Conservation (phyloP, 2,329 filamentous ascomycete species). For the Fusarium sublunatum region DNA sequence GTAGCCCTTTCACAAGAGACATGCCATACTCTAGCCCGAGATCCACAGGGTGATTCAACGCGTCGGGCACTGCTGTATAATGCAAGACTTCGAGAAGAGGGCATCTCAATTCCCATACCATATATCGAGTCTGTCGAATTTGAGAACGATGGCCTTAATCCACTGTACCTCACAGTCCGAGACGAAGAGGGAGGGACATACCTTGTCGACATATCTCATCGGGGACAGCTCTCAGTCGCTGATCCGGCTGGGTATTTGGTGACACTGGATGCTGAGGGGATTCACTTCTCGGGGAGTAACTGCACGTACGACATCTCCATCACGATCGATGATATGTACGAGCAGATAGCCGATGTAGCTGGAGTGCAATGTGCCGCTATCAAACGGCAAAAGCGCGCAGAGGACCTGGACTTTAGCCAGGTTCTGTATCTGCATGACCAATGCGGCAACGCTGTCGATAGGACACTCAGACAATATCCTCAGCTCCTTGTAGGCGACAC, state of each 20-base stretch:
- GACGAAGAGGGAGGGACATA: slow-evolving; percentile 46
- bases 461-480: slow-evolving; percentile 45
- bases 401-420: slow-evolving; percentile 49
- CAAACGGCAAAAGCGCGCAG: slow-evolving; percentile 36
- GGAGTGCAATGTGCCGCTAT: slow-evolving; percentile 48
- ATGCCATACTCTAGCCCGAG: slow-evolving; percentile 48
- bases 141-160: slow-evolving; percentile 47
- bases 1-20: slow-evolving; percentile 45
- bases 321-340: slow-evolving; percentile 49
- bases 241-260: slow-evolving; percentile 49
- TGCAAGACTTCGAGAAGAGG: slow-evolving; percentile 45
- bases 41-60: slow-evolving; percentile 38
- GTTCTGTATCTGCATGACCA: slow-evolving; percentile 51
- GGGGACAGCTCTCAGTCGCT: slow-evolving; percentile 48
- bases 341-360: slow-evolving; percentile 49
- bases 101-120: slow-evolving; percentile 50
- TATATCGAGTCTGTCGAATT: slow-evolving; percentile 54
- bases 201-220: slow-evolving; percentile 52
- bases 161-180: slow-evolving; percentile 50
- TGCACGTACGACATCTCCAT: slow-evolving; percentile 52
- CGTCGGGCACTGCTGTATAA: slow-evolving; percentile 50
- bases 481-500: slow-evolving; percentile 49
- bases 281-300: slow-evolving; percentile 51
- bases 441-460: slow-evolving; percentile 48
- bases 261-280: slow-evolving; percentile 48